Percentiles rank a stretch among this genome's conserved stretches.
Conservation (phyloP, 2,329 filamentous ascomycete genomes). For the Lachnellula cervina region DNA sequence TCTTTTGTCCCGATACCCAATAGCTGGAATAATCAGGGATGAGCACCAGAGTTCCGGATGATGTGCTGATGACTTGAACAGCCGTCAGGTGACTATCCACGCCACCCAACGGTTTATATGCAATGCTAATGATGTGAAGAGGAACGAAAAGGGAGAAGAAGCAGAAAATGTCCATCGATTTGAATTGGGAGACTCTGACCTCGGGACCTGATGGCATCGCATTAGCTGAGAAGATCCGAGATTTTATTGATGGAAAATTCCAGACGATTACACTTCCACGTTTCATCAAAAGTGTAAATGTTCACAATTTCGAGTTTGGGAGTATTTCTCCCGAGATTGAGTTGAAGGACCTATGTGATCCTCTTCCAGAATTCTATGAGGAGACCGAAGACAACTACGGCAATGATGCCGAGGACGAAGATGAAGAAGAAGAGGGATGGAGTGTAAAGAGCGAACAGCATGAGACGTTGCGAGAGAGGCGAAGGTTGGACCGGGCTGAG, state of each 20-base stretch:
- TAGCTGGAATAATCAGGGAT: too few species aligned
- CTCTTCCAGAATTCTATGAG: constrained; percentile 94
- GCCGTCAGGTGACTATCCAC: too few species aligned
- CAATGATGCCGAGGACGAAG: constrained; percentile 47
- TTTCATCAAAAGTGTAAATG: constrained; percentile 94
- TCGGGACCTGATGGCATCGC: constrained; percentile 80
- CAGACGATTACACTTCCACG: constrained; percentile 85
- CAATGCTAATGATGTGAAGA: too few species aligned
- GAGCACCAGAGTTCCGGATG: too few species aligned
- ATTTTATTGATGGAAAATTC: constrained; percentile 94
- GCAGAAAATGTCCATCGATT: constrained; percentile 81
- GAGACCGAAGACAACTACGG: constrained; percentile 63
- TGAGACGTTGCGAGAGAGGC: constrained; percentile 31
- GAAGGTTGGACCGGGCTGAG: constrained; percentile 32
- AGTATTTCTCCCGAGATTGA: constrained; percentile 76
- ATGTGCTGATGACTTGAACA: too few species aligned
- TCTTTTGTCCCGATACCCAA: too few species aligned
- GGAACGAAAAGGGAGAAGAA: too few species aligned
- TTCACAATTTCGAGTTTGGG: constrained; percentile 92
- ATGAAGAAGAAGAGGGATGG: constrained; percentile 37
- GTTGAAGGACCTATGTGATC: constrained; percentile 95
- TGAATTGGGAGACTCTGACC: constrained; percentile 93
- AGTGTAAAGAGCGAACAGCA: constrained; percentile 14
- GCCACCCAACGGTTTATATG: too few species aligned
- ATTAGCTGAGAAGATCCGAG: constrained; percentile 79